Evolutionary conservation across 1,284 basidiomycete species (phyloP).

Genomic region (Ustilago sp.): DNA sequence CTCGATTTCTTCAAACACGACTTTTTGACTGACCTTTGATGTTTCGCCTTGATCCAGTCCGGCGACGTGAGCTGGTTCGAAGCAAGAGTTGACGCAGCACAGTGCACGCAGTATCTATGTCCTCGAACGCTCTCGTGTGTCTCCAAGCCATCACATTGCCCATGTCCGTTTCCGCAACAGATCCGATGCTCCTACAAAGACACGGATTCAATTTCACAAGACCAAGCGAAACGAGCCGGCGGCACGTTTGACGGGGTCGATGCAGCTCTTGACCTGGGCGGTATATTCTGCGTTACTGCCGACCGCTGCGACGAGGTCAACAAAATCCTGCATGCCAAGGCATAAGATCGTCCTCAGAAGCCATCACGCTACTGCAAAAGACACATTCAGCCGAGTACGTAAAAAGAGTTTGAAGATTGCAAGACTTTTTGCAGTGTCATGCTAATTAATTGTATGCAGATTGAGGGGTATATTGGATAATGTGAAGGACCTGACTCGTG

Average conservation of each 20-base stretch:
- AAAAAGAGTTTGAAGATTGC: not conserved
- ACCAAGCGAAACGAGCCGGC: constrained; percentile 23
- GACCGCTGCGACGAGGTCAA: constrained; percentile 49
- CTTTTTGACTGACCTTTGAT: not conserved
- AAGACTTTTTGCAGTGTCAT: not conserved
- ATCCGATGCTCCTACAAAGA: constrained; percentile 56
- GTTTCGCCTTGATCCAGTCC: constrained; percentile 7
- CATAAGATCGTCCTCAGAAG: constrained; percentile 5
- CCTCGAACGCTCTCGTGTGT: constrained; percentile 64
- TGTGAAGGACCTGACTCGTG: not conserved
- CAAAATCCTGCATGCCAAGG: constrained; percentile 26
- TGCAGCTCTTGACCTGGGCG: constrained; percentile 50
- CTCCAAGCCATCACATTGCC: constrained; percentile 59
- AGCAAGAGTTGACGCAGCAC: constrained; percentile 58
- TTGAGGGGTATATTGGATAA: constrained; percentile 20
- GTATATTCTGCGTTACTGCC: constrained; percentile 55
- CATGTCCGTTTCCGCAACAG: constrained; percentile 63
- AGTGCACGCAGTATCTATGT: constrained; percentile 59
- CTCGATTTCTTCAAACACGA: not conserved
- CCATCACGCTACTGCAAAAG: not conserved
- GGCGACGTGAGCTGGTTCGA: constrained; percentile 62
- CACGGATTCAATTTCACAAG: constrained; percentile 24
- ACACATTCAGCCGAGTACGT: not conserved
- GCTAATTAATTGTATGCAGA: constrained; percentile 6
- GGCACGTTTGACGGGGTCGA: constrained; percentile 49